A percentile compares a stretch with the other conserved stretches of the same genome.
Conservation (phyloP, 73 alveolate genomes). For the Paramecium sonneborni region DNA sequence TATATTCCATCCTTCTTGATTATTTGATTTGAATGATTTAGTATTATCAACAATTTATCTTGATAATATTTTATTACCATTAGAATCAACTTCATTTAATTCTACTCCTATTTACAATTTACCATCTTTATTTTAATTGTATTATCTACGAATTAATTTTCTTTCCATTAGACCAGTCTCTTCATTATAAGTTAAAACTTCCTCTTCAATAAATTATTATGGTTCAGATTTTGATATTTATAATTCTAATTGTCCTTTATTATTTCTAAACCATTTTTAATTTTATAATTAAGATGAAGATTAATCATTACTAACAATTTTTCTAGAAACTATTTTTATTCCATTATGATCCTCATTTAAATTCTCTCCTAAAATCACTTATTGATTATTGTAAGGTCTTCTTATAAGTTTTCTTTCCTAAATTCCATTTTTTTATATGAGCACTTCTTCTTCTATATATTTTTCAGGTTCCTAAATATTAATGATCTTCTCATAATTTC, state of each 20-base stretch:
- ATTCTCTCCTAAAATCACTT: neutral
- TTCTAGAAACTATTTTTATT: neutral
- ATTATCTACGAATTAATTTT: neutral
- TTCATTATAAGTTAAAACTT: neutral
- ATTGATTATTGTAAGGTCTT: neutral
- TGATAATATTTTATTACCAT: neutral
- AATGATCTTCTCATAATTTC: neutral
- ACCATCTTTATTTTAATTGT: neutral
- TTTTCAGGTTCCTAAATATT: neutral
- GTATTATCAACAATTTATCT: neutral
- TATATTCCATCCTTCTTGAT: neutral
- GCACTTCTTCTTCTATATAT: constrained; percentile 16
- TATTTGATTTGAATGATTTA: neutral
- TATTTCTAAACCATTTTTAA: neutral
- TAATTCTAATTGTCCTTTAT: neutral
- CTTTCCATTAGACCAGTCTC: neutral
- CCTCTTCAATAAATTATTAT: neutral
- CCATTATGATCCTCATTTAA: constrained; percentile 19
- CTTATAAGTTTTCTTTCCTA: neutral
- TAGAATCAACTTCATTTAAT: neutral
- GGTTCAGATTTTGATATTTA: neutral
- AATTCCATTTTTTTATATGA: neutral
- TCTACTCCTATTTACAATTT: neutral
- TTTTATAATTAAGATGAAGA: neutral
- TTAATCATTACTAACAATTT: neutral